Percentiles rank a stretch among this genome's conserved stretches.
phyloP scores from a whole-genome alignment of 2,329 filamentous ascomycete species.

The Talaromyces sp. region DNA sequence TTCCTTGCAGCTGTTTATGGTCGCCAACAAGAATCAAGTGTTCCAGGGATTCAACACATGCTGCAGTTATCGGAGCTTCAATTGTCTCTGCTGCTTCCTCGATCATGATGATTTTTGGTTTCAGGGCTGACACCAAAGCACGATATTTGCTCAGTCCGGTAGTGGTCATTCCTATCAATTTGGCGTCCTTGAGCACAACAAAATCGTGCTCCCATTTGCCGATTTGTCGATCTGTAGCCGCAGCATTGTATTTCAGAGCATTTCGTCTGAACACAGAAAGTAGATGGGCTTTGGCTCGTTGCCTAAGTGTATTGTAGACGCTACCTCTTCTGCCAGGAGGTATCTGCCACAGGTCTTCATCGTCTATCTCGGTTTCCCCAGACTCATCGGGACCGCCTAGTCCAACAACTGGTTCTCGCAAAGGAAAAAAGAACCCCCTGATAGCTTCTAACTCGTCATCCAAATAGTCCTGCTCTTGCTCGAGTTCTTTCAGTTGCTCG shows the following conservation, averaged over 20 bases:
- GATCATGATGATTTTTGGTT: constrained; percentile 68
- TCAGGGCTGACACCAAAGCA: constrained; percentile 63
- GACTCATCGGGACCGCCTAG: neutral
- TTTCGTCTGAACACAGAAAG: constrained; percentile 50
- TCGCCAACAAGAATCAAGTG: constrained; percentile 73
- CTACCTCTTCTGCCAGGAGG: constrained; percentile 56
- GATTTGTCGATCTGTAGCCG: constrained; percentile 55
- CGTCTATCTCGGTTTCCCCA: constrained; percentile 29
- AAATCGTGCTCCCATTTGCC: constrained; percentile 61
- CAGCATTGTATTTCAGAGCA: constrained; percentile 51
- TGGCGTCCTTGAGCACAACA: constrained; percentile 60
- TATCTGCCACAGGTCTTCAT: constrained; percentile 62
- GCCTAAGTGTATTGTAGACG: constrained; percentile 66
- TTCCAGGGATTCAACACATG: constrained; percentile 61
- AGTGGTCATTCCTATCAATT: constrained; percentile 68
- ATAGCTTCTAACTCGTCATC: constrained; percentile 59
- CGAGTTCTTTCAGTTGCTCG: constrained; percentile 60
- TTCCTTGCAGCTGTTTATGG: constrained; percentile 72
- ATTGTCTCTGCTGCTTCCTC: constrained; percentile 78
- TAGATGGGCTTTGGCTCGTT: constrained; percentile 52
- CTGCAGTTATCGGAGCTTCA: constrained; percentile 57
- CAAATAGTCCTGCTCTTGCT: constrained; percentile 53
- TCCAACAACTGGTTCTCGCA: constrained; percentile 45
- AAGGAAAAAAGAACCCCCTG: constrained; percentile 44
- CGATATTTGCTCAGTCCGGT: constrained; percentile 81